Percentiles rank a stretch among this genome's conserved stretches.
These are phyloP conservation scores for Plasmodium relictum DNA, from an alignment of 169 alveolate species.

Conservation along the genomic window DNA sequence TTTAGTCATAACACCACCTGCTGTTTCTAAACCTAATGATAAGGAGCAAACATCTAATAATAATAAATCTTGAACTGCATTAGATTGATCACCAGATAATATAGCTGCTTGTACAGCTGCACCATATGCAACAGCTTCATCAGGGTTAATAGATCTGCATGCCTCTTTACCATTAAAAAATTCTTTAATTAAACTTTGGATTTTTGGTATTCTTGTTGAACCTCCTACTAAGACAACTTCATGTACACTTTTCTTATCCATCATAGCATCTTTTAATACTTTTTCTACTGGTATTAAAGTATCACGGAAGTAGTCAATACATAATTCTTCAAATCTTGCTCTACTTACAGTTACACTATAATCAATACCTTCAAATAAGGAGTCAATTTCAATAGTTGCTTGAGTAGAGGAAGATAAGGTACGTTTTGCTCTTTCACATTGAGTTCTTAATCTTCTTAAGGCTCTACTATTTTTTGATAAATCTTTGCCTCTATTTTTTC, in stretches of 20 bases:
- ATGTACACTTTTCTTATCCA: conserved; percentile 94
- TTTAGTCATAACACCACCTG: conserved; percentile 96
- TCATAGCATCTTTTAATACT: conserved; percentile 95
- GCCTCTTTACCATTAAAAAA: conserved; percentile 95
- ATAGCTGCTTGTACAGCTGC: conserved; percentile 97
- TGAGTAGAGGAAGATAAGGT: conserved; percentile 96
- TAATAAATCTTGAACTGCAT: conserved; percentile 92
- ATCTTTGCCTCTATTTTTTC: conserved; percentile 93
- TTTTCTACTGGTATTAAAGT: conserved; percentile 97
- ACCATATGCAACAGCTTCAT: conserved; percentile 97
- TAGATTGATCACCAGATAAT: conserved; percentile 93
- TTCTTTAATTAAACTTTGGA: conserved; percentile 93
- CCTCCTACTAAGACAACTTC: conserved; percentile 99
- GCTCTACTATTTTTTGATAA: conserved; percentile 93
- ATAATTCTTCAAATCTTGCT: conserved; percentile 98
- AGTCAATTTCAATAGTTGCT: conserved; percentile 97
- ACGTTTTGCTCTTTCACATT: conserved; percentile 98
- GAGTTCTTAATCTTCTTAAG: conserved; percentile 95
- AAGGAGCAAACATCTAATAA: conserved; percentile 96
- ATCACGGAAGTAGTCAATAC: conserved; percentile 95
- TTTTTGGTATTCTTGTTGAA: conserved; percentile 97
- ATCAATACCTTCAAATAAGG: conserved; percentile 96
- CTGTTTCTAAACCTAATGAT: conserved; percentile 95
- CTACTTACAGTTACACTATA: conserved; percentile 95
- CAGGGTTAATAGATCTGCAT: conserved; percentile 94